phyloP scores from a whole-genome alignment of 495 filamentous ascomycete genomes.

The Parathielavia hyrcaniae region DNA sequence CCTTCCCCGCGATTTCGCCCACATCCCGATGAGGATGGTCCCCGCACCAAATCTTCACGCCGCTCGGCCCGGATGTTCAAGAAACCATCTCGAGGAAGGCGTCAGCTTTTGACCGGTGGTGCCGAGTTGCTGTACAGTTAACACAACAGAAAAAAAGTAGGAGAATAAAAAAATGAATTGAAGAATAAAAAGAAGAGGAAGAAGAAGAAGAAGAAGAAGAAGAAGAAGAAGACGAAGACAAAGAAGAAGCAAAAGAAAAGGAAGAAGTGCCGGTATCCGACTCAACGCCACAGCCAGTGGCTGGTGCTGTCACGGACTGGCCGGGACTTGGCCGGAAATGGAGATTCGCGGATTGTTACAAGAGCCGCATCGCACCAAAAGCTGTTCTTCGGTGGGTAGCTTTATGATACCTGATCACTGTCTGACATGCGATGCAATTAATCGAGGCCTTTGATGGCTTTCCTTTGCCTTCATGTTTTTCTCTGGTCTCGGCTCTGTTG shows the following conservation, averaged over 20 bases:
- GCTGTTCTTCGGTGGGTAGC: background rate
- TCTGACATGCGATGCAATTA: background rate
- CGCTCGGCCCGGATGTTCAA: too few species aligned
- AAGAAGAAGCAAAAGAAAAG: too few species aligned
- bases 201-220: too few species aligned
- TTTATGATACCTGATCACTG: background rate
- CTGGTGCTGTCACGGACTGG: background rate
- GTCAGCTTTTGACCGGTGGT: too few species aligned
- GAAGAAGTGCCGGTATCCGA: background rate
- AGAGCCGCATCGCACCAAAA: too few species aligned
- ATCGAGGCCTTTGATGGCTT: background rate
- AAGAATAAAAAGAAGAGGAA: too few species aligned
- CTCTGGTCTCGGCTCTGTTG: background rate
- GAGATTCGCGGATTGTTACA: background rate
- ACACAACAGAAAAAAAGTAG: too few species aligned
- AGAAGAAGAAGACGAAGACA: too few species aligned
- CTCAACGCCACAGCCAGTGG: background rate
- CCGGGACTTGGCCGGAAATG: slow-evolving; percentile 9
- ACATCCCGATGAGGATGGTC: background rate
- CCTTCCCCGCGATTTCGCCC: background rate
- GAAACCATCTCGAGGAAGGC: too few species aligned
- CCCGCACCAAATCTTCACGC: background rate
- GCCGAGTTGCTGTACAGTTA: too few species aligned
- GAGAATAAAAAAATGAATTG: too few species aligned
- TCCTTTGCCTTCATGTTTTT: background rate